Conservation (phyloP, 163 green algal genomes). For the Scenedesmus sp. region DNA sequence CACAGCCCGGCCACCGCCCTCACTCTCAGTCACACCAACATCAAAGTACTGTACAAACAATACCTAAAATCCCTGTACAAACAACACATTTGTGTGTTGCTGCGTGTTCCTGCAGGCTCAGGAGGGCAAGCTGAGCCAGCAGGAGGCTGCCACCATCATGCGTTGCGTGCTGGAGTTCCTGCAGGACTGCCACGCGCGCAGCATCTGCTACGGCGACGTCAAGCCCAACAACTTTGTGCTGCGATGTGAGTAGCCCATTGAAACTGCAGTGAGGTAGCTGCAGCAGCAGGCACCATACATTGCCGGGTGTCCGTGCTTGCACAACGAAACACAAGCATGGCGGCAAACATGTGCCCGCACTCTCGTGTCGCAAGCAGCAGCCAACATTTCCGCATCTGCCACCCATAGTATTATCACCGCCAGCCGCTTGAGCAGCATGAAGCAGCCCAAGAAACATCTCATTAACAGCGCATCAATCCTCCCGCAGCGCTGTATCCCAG, state of each 20-base stretch:
- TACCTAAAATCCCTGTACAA: no score
- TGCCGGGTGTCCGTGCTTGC: no score
- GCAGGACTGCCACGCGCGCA: constrained; percentile 52
- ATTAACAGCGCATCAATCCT: no score
- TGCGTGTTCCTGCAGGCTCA: constrained; percentile 30
- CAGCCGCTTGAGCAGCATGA: no score
- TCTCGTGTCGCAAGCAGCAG: no score
- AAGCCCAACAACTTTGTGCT: constrained; percentile 53
- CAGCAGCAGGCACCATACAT: neutral
- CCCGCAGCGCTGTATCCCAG: constrained; percentile 39
- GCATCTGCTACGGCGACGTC: constrained; percentile 63
- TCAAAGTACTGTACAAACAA: no score
- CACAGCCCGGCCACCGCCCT: neutral
- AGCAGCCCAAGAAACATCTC: no score
- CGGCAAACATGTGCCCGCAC: no score
- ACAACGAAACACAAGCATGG: no score
- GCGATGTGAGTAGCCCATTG: neutral
- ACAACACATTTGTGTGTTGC: neutral
- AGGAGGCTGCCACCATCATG: constrained; percentile 44
- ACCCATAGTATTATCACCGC: no score
- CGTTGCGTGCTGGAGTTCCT: constrained; percentile 64
- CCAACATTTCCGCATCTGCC: no score
- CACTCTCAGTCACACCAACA: neutral
- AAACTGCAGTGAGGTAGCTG: neutral
- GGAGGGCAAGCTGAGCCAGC: constrained; percentile 35